phyloP scores from a whole-genome alignment of 2,329 filamentous ascomycete species.

The Paecilomyces formosus region DNA sequence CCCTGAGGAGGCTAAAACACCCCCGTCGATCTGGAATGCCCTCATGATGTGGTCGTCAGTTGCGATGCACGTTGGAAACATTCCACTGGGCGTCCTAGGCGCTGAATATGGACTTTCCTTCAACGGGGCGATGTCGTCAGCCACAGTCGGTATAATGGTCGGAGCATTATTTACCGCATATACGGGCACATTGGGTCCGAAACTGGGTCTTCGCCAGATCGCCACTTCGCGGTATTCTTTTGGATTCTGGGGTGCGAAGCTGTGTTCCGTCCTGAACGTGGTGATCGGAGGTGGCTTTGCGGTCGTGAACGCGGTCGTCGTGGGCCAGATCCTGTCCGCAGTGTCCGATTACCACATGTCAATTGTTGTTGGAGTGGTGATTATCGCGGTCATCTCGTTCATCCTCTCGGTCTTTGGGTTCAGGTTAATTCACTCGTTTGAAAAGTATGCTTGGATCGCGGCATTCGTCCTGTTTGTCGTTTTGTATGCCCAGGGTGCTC shows the following conservation, averaged over 20 bases:
- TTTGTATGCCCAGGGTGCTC: constrained; percentile 8
- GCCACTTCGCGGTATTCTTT: constrained; percentile 19
- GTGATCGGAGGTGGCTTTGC: constrained; percentile 18
- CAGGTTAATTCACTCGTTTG: constrained; percentile 15
- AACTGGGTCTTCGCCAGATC: constrained; percentile 18
- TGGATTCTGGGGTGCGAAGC: constrained; percentile 20
- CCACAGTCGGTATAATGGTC: constrained; percentile 33
- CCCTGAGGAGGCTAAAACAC: constrained; percentile 35
- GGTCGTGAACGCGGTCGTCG: constrained; percentile 15
- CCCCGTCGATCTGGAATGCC: constrained; percentile 35
- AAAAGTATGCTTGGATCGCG: constrained; percentile 20
- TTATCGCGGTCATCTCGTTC: constrained; percentile 13
- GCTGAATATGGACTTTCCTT: constrained; percentile 42
- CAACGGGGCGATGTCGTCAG: constrained; percentile 34
- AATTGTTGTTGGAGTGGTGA: constrained; percentile 17
- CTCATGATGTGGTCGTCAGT: constrained; percentile 40
- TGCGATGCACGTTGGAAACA: constrained; percentile 35
- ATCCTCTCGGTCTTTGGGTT: constrained; percentile 15
- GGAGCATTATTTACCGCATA: constrained; percentile 35
- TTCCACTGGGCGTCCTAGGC: constrained; percentile 37
- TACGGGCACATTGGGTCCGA: constrained; percentile 15
- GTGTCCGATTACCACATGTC: constrained; percentile 16
- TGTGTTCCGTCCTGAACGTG: constrained; percentile 19
- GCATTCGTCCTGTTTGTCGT: constrained; percentile 15
- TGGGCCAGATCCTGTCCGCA: constrained; percentile 15